Conservation (phyloP, 768 basidiomycete species). For the Mycena polygramma region DNA sequence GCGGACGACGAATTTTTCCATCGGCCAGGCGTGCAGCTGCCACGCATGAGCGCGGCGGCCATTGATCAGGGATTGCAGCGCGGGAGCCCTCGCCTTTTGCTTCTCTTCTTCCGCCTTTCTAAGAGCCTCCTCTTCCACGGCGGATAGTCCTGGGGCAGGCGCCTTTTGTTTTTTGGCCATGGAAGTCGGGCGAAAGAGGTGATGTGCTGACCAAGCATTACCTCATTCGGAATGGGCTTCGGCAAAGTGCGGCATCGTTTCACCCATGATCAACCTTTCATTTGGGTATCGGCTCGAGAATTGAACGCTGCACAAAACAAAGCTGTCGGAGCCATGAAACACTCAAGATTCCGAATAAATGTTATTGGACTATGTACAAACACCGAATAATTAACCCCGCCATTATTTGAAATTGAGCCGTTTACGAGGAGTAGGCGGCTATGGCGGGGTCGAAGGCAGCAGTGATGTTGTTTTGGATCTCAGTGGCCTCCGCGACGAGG, state of each 20-base stretch:
- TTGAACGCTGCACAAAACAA: too few relatives aligned
- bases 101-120: conserved; percentile 8
- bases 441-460: conserved; percentile 31
- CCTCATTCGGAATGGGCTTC: not conserved
- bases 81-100: conserved; percentile 42
- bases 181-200: not conserved
- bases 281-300: too few relatives aligned
- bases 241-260: not conserved
- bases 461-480: conserved; percentile 21
- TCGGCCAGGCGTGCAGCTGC: conserved; percentile 56
- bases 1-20: conserved; percentile 48
- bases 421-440: conserved; percentile 29
- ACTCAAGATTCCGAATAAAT: too few relatives aligned
- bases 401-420: not conserved
- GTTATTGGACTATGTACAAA: not conserved
- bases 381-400: not conserved
- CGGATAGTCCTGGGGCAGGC: not conserved
- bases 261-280: too few relatives aligned
- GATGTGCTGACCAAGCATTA: not conserved
- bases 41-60: conserved; percentile 52
- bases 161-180: conserved; percentile 2
- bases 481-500: conserved; percentile 26
- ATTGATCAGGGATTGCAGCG: conserved; percentile 47
- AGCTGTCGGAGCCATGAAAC: too few relatives aligned
- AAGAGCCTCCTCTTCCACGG: not conserved